Percentiles rank a stretch among this genome's conserved stretches.
phyloP scores from a whole-genome alignment of 768 basidiomycete genomes.

The Boletus speciosus region DNA sequence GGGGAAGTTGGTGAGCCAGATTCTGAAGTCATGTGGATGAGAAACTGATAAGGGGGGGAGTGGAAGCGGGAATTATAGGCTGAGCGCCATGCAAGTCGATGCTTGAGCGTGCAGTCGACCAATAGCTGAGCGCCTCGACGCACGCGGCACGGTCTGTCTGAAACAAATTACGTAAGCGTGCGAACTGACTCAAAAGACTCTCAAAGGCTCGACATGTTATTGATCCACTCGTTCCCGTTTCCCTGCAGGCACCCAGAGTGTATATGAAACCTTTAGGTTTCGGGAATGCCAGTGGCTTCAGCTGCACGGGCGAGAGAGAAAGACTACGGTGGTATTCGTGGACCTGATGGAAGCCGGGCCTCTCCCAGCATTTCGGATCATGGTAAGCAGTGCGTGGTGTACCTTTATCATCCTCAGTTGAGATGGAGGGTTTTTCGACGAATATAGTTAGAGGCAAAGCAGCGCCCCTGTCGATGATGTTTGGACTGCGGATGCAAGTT shows the following conservation, averaged over 20 bases:
- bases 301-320: too few species aligned
- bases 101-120: neutral
- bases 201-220: neutral
- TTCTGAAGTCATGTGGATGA: conserved; percentile 17
- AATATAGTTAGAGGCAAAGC: conserved; percentile 5
- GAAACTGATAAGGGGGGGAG: neutral
- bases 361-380: conserved; percentile 9
- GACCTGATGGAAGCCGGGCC: neutral
- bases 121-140: conserved; percentile 2
- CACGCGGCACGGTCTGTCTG: conserved; percentile 2
- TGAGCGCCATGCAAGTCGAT: neutral
- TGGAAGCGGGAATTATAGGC: neutral
- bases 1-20: conserved; percentile 37
- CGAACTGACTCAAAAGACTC: neutral
- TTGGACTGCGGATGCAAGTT: too few species aligned
- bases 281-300: neutral
- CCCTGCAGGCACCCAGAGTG: neutral
- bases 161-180: conserved; percentile 10
- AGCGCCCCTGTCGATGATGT: conserved; percentile 7
- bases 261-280: neutral
- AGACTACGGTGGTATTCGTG: neutral
- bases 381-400: conserved; percentile 2
- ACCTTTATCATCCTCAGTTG: conserved; percentile 6
- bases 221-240: neutral
- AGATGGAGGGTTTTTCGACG: conserved; percentile 5